A percentile compares a stretch with the other conserved stretches of the same genome.
Conservation (phyloP, 352 stramenopile genomes). For the Globisporangium cystogenes region DNA sequence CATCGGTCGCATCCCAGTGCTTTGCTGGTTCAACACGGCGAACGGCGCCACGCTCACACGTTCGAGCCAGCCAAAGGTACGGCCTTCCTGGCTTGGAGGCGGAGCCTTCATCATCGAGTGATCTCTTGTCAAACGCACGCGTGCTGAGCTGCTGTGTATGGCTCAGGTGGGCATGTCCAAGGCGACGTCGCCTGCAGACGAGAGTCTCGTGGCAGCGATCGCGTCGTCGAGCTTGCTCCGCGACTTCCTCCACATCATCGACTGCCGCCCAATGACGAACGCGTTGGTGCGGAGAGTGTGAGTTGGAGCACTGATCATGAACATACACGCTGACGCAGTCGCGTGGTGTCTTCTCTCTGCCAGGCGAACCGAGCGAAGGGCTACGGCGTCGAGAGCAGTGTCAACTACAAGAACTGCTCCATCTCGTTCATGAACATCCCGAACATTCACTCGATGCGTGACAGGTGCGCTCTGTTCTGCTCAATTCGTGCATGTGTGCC, state of each 20-base stretch:
- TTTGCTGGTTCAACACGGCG: conserved; percentile 69
- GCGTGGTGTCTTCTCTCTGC: not conserved
- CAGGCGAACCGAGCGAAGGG: conserved; percentile 84
- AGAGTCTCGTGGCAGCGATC: conserved; percentile 64
- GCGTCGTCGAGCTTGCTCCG: conserved; percentile 52
- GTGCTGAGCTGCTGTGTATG: conserved; percentile 5
- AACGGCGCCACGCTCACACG: conserved; percentile 64
- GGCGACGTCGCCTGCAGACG: conserved; percentile 61
- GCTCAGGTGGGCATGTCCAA: conserved; percentile 71
- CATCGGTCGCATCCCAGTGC: conserved; percentile 57
- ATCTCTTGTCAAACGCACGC: not conserved
- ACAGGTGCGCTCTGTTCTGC: conserved; percentile 57
- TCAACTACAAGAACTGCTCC: conserved; percentile 93
- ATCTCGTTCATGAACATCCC: conserved; percentile 98
- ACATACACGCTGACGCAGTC: not conserved
- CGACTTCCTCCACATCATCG: conserved; percentile 76
- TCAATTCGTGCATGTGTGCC: not conserved
- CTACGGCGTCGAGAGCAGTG: conserved; percentile 94
- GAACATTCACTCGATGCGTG: conserved; percentile 98
- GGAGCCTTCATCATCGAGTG: not conserved
- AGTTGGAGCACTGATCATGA: no score
- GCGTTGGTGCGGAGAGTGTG: conserved; percentile 33
- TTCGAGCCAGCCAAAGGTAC: conserved; percentile 77
- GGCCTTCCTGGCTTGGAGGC: not conserved
- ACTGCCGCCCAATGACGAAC: conserved; percentile 79